phyloP scores from a whole-genome alignment of 768 basidiomycete genomes.

The Tulasnella calospora region DNA sequence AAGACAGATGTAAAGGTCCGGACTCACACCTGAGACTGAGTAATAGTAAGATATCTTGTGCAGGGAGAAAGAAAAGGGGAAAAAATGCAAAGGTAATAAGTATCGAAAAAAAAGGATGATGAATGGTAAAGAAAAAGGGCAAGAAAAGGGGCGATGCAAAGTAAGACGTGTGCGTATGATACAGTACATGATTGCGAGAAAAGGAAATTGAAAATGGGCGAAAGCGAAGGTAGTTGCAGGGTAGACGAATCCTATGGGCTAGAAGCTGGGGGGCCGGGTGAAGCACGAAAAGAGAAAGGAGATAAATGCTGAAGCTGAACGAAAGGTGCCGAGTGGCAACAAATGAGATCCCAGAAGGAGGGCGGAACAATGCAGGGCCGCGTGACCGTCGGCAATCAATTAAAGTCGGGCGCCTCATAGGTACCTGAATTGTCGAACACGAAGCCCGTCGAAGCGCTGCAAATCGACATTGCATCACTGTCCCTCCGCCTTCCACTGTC shows the following conservation, averaged over 20 bases:
- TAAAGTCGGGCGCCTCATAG: conserved; percentile 19
- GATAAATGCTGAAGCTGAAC: not conserved
- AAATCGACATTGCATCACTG: conserved; percentile 16
- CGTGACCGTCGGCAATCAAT: not conserved
- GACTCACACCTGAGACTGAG: not conserved
- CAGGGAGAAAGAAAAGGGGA: not conserved
- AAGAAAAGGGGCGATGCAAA: not conserved
- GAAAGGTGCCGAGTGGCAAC: not conserved
- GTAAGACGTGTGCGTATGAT: not conserved
- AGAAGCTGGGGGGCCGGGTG: not conserved
- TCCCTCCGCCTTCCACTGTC: conserved; percentile 1
- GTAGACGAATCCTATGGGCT: not conserved
- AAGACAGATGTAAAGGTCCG: not conserved
- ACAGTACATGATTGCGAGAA: not conserved
- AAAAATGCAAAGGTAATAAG: not conserved
- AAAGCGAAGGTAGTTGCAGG: not conserved
- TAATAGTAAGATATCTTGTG: not conserved
- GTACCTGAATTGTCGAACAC: conserved; percentile 15
- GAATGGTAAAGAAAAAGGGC: not conserved
- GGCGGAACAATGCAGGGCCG: not conserved
- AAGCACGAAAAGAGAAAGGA: not conserved
- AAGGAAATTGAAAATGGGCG: not conserved
- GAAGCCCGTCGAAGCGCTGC: conserved; percentile 16
- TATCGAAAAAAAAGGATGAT: not conserved
- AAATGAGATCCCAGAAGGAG: not conserved